phyloP scores from a whole-genome alignment of 106 monocot genomes.

The Hemerocallis citrina region DNA sequence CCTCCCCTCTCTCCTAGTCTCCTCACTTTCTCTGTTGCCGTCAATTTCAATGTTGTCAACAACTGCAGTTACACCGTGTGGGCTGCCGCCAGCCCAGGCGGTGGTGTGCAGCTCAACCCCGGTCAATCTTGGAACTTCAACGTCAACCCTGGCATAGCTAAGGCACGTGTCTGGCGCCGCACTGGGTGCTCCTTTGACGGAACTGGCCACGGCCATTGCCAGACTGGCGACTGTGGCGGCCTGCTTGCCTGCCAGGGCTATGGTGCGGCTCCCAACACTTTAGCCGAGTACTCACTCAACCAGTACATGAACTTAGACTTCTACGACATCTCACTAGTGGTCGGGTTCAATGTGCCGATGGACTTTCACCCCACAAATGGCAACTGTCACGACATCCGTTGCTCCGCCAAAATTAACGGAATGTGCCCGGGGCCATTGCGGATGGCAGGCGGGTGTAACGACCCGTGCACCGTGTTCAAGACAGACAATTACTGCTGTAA shows the following conservation, averaged over 20 bases:
- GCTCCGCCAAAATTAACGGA: slow-evolving; percentile 20
- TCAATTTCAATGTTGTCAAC: slow-evolving; percentile 15
- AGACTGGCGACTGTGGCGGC: slow-evolving; percentile 50
- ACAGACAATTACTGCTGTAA: no score
- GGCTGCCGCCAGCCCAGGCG: slow-evolving; percentile 16
- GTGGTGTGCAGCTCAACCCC: slow-evolving; percentile 14
- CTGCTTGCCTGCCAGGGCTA: slow-evolving; percentile 18
- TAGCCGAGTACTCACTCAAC: slow-evolving; percentile 23
- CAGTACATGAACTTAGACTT: slow-evolving; percentile 27
- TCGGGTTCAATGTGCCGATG: slow-evolving; percentile 29
- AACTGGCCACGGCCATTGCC: slow-evolving; percentile 22
- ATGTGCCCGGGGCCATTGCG: slow-evolving; percentile 22
- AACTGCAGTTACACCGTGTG: slow-evolving; percentile 22
- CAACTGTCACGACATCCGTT: slow-evolving; percentile 1
- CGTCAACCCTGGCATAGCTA: slow-evolving; percentile 6
- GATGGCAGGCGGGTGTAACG: neutral
- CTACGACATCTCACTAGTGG: slow-evolving; percentile 34
- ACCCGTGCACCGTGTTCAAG: no score
- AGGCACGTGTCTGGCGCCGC: slow-evolving; percentile 41
- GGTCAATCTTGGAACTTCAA: slow-evolving; percentile 14
- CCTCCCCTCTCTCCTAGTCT: slow-evolving; percentile 3
- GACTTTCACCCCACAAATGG: slow-evolving; percentile 16
- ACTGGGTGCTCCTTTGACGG: slow-evolving; percentile 44
- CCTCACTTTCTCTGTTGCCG: neutral
- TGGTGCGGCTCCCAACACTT: slow-evolving; percentile 21